Conservation (phyloP, 768 basidiomycete species). For the Sarcomyxa edulis region DNA sequence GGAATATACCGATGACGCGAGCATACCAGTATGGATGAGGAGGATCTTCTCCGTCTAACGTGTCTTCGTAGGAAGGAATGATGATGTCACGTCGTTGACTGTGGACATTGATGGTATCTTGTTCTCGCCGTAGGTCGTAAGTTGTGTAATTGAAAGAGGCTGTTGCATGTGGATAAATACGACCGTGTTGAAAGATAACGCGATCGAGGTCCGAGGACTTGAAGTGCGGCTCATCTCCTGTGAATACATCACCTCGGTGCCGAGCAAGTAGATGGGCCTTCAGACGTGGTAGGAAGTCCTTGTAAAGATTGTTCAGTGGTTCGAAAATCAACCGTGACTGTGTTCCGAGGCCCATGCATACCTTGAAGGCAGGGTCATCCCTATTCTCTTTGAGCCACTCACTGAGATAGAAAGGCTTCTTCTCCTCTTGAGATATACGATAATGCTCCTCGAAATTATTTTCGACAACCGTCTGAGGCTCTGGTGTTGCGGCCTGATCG, state of each 20-base stretch:
- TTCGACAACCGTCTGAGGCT: conserved; percentile 11
- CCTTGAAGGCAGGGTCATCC: conserved; percentile 23
- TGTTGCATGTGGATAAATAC: conserved; percentile 16
- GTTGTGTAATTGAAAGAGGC: conserved; percentile 32
- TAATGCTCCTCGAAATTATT: conserved; percentile 11
- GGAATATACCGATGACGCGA: conserved; percentile 22
- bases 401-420: conserved; percentile 8
- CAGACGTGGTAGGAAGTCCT: conserved; percentile 23
- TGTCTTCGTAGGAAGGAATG: conserved; percentile 16
- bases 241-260: conserved; percentile 3
- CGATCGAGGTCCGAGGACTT: conserved; percentile 7
- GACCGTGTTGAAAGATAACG: conserved; percentile 13
- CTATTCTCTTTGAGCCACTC: conserved; percentile 6
- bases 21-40: conserved; percentile 27
- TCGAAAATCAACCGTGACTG: not conserved
- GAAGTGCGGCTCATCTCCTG: conserved; percentile 6
- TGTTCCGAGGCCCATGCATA: conserved; percentile 1
- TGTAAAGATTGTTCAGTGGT: not conserved
- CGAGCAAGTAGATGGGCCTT: conserved; percentile 18
- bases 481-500: conserved; percentile 6
- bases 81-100: conserved; percentile 30
- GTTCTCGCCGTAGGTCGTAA: conserved; percentile 31
- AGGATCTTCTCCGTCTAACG: conserved; percentile 6
- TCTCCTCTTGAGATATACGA: conserved; percentile 17
- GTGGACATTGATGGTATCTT: conserved; percentile 31